Percentiles rank a stretch among this genome's conserved stretches.
These are phyloP conservation scores for Cadophora sp. DNA, from an alignment of 2,329 filamentous ascomycete species.

Conservation along the genomic window DNA sequence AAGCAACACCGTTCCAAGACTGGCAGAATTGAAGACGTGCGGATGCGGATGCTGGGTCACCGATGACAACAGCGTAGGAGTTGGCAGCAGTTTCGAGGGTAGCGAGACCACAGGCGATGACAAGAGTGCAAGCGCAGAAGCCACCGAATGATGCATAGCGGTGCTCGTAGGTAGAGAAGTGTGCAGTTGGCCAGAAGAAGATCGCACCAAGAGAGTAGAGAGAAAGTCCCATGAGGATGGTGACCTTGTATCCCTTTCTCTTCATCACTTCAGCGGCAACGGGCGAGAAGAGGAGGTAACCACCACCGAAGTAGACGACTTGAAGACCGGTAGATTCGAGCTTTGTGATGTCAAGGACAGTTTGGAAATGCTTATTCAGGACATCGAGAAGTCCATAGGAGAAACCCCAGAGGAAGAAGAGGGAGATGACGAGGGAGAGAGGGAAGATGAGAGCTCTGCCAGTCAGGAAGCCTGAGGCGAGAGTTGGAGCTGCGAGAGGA, in stretches of 20 bases:
- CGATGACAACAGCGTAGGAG: constrained; percentile 73
- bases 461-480: constrained; percentile 50
- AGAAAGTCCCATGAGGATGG: constrained; percentile 76
- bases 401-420: constrained; percentile 89
- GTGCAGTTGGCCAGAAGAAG: constrained; percentile 82
- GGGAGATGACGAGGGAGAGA: constrained; percentile 69
- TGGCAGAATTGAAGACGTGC: constrained; percentile 78
- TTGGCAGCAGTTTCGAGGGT: constrained; percentile 83
- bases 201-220: constrained; percentile 79
- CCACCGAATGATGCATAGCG: constrained; percentile 74
- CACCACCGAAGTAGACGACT: constrained; percentile 73
- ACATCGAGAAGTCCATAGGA: constrained; percentile 86
- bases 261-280: constrained; percentile 75
- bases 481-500: constrained; percentile 47
- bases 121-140: constrained; percentile 75
- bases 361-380: constrained; percentile 75
- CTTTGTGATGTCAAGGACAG: constrained; percentile 62
- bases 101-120: constrained; percentile 77
- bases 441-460: constrained; percentile 54
- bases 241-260: constrained; percentile 77
- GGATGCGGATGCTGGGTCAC: constrained; percentile 75
- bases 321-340: constrained; percentile 73
- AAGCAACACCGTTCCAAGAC: constrained; percentile 75
- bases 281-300: constrained; percentile 71
- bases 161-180: constrained; percentile 65